Base-by-base conservation (phyloP, 2,329 filamentous ascomycete species). In the Chrysosporium keratinophilum region DNA sequence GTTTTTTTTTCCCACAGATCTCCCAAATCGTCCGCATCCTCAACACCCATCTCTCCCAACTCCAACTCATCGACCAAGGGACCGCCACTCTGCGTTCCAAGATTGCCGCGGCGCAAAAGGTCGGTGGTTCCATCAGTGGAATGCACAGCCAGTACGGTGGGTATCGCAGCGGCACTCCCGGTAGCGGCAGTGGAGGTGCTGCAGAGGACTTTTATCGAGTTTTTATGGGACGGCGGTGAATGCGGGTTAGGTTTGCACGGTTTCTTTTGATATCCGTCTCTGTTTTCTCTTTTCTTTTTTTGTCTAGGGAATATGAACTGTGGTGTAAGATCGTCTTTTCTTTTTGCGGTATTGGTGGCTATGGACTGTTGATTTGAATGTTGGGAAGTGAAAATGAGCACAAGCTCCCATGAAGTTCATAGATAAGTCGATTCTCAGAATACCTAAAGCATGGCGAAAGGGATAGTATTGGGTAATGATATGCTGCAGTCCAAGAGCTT, bases 11-110 rank as follows among this genome's bases (percentile, higher is more conserved):
- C 31, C 46, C 10, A 45, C 67, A 96, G 85, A 78, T 97, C 65
- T 91, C 88, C 61, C 89, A 96, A 71, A 95, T 98, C 64, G 91
- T 97, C 51, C 85, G 88, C 58, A 89, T 97, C 48, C 83, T 98
- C 61, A 98, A 98, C 69, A 83, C 85, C 20, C 93, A 98, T 69
- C 81, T 98, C 37, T 83, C 84, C 35, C 90, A 96, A 70, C 78
- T 98, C 57, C 91, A 96, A 71, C 87, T 86, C 74, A 97, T 98
- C 68, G 91, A 97, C 66, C 81, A 83, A 59, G 90, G 91, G 59
- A 87, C 91, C 35, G 80, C 83, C 14, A 79, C 84, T 33, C 76
- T 97, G 51, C 87, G 94, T 68, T 78, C 83, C 56, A 95, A 95
- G 77, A 87, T 97, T 50, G 73, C 76, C 5, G 81, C 84, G 31